phyloP scores from a whole-genome alignment of 129 eudicot species.

The Lactuca sativa region DNA sequence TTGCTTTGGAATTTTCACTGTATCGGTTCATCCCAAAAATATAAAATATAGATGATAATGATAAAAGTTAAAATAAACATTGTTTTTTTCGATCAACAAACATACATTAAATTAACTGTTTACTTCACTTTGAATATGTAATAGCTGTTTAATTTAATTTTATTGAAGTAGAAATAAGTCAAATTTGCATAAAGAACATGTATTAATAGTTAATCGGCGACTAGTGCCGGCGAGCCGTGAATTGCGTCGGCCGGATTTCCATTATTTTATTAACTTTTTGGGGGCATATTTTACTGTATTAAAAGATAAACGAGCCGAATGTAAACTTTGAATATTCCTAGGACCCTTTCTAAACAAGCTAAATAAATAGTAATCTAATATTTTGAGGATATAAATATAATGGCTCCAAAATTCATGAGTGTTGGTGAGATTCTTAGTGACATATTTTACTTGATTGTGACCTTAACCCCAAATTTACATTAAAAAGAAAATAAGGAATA shows the following conservation, averaged over 20 bases:
- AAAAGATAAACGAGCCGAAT: background rate
- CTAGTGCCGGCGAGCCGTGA: conserved; percentile 37
- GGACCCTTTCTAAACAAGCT: background rate
- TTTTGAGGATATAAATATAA: no score
- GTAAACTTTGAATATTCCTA: conserved; percentile 5
- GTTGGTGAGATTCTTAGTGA: no score
- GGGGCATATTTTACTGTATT: background rate
- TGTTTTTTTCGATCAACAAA: background rate
- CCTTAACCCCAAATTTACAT: no score
- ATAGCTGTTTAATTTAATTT: background rate
- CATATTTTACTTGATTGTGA: no score
- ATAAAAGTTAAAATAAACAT: conserved; percentile 12
- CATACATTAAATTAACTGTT: background rate
- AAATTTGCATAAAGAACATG: conserved; percentile 23
- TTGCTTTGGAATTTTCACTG: conserved; percentile 1
- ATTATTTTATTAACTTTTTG: conserved; percentile 6
- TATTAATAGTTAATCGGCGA: conserved; percentile 16
- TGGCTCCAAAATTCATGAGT: no score
- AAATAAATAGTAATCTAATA: background rate
- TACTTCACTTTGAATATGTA: background rate
- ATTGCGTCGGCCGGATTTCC: conserved; percentile 29
- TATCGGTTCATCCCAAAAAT: background rate
- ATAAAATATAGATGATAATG: conserved; percentile 5
- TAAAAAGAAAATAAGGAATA: no score
- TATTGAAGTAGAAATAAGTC: conserved; percentile 21